Evolutionary conservation across 2,329 filamentous ascomycete genomes (phyloP), one percentile per base, ranked within the genome.

Genomic region (Colletotrichum tamarilloi): DNA sequence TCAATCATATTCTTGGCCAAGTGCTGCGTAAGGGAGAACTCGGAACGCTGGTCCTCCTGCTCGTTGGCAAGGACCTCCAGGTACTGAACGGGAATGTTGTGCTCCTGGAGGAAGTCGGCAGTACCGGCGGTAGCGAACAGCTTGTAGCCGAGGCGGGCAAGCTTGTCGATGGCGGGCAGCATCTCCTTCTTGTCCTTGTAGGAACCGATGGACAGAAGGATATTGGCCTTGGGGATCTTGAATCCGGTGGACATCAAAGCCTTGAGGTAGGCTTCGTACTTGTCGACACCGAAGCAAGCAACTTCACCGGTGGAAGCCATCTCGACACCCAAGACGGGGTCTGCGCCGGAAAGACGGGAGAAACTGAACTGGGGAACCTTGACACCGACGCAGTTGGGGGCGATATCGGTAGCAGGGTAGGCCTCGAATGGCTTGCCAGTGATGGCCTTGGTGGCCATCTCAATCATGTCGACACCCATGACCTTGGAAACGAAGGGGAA

Each of bases 331-430:
- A 98, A 90, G 57, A 99, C 95, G 19, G 97, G 97, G 81, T 99
- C 97, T 5, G 97, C 97, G 58, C 97, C 97, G 46, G 96, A 97
- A 19, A 99, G 90, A 81, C 97, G 93, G 30, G 97, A 98, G 91
- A 99, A 99, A 77, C 95, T 98, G 89, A 99, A 99, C 83, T 99
- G 97, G 2, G 97, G 97, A 42, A 98, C 97, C 87, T 99, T 99
- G 82, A 98, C 94, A 85, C 94, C 97, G 63, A 99, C 96, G 76
- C 95, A 96, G 81, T 97, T 91, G 14, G 93, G 88, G 4, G 93
- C 90, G 62, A 98, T 90, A 70, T 90, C 92, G 73, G 92, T 90
- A 8, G 92, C 88, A 59, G 97, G 96, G 79, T 98, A 98, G 77
- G 93, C 93, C 68, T 90, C 85, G 76, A 98, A 92, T 3, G 95